Evolutionary conservation across 2,329 filamentous ascomycete species (phyloP), one percentile per base, ranked within the genome.

Genomic region (Alternaria atra): DNA sequence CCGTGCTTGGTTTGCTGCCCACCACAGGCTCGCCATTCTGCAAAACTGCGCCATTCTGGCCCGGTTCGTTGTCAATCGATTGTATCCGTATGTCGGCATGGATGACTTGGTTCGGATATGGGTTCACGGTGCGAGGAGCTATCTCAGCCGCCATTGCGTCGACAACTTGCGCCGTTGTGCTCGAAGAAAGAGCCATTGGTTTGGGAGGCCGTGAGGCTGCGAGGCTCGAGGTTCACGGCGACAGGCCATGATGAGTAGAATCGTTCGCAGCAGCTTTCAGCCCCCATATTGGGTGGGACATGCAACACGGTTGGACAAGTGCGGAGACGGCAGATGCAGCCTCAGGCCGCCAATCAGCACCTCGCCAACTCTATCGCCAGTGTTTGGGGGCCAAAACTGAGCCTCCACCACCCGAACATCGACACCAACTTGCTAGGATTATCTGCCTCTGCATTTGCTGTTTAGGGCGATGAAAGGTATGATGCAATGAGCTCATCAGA

Each of bases 11-110:
- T 6, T 9, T 39, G 46, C 46, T 56, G 15, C 40, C 58, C 6
- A 50, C 46, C 1, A 52, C 17, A 20, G 52, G 34, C 23, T 40
- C 55, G 7, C 60, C 34, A 13, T 35, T 52, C 10, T 62, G 56
- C 20, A 50, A 6, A 15, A 34, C 10, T 3, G 39, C 20, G 5
- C 29, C 58, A 13, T 51, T 52, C 17, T 56, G 48, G 6, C 27
- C 27, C n/a, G 50, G 23, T 25, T 64, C 66, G 47, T 70, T 56
- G 13, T 72, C 66, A n/a, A 72, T 62, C 0, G 64, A 69, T 13
- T 61, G 47, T 37, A 77, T 65, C 8, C 52, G 63, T 17, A 76
- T 68, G 52, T 73, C 68, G 50, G 73, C 67, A 55, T 74, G 66
- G 53, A 73, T 60, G 44, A 75, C 52, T 35, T 73, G 69, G 54